Evolutionary conservation across 192 early-diverging fungal genomes (phyloP).

Genomic region (Coemansia sp.): DNA sequence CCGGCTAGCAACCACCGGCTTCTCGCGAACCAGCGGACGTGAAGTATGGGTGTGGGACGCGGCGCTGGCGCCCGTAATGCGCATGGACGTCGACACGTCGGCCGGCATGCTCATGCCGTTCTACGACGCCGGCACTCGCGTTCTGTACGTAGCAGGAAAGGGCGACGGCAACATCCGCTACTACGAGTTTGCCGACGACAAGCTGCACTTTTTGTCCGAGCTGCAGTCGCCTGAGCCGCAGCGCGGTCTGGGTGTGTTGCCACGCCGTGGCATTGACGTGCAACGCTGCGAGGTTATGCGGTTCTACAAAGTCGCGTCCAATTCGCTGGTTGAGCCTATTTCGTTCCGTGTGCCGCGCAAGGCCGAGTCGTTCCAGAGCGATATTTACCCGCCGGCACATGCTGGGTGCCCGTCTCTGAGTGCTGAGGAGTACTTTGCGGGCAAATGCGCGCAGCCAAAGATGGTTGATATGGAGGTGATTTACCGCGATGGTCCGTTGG

Average conservation of each 20-base stretch:
- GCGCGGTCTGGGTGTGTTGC: slow-evolving; percentile 89
- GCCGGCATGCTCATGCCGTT: slow-evolving; percentile 96
- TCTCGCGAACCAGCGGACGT: slow-evolving; percentile 89
- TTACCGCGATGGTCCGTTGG: slow-evolving; percentile 26
- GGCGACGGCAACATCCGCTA: slow-evolving; percentile 99
- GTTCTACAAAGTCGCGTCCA: slow-evolving; percentile 86
- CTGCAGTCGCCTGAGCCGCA: slow-evolving; percentile 89
- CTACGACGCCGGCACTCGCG: slow-evolving; percentile 86
- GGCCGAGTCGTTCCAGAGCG: slow-evolving; percentile 94
- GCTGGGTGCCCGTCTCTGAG: slow-evolving; percentile 80
- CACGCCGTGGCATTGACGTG: slow-evolving; percentile 88
- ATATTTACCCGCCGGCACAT: slow-evolving; percentile 86
- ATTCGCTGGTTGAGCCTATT: slow-evolving; percentile 88
- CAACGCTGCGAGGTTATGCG: slow-evolving; percentile 87
- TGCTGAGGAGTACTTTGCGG: slow-evolving; percentile 90
- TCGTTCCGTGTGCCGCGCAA: slow-evolving; percentile 94
- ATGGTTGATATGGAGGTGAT: slow-evolving; percentile 39
- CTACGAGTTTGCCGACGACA: slow-evolving; percentile 96
- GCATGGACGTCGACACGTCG: slow-evolving; percentile 86
- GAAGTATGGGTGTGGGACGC: slow-evolving; percentile 91
- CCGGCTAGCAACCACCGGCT: slow-evolving; percentile 89
- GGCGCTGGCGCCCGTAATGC: slow-evolving; percentile 57
- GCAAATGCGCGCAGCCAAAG: slow-evolving; percentile 76
- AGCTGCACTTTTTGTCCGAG: slow-evolving; percentile 81
- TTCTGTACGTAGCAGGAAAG: slow-evolving; percentile 95